Evolutionary conservation across 306 rosid species (phyloP), one percentile per base, ranked within the genome.

Genomic region (Heteromeles arbutifolia): DNA sequence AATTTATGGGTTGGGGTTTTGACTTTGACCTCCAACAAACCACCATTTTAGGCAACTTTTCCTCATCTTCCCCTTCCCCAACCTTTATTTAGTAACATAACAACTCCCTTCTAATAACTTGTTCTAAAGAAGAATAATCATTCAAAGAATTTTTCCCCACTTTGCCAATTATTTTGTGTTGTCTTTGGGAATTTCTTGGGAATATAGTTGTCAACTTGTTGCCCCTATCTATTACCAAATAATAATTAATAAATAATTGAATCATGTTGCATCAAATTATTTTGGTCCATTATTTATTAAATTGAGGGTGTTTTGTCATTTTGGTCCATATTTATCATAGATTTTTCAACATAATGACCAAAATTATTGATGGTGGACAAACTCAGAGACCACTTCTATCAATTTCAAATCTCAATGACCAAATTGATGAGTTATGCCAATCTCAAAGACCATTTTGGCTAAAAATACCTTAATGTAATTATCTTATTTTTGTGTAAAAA

Each of bases 21-120:
- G 94, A 91, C 96, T 84, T 88, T 85, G 93, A 90, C 92, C 85
- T 63, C 11, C 66, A 90, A 86, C 97, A 24, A 88, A 87, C 91
- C 94, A 78, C 87, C 87, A 83, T 84, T 90, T 84, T 78, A 78
- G 98, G 89, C 97, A 80, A 39, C 70, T 70, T 86, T 85, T 88
- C 52, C 93, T 87, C 91, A 29, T 82, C 86, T 53, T 82, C 74
- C 74, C 45, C 28, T 52, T 72, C 79, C 66, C 72, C 54, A 17
- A 48, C 54, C 93, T 87, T 74, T 59, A 76, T 70, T 39, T 83
- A 88, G 92, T 58, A 71, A 78, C 66, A 32, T 53, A 37, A 48
- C 54, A 48, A 48, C 21, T 48, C 54, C 54, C 54, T 15, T 39
- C 65, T 13, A 61, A 17, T 64, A 56, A 65, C 25, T 67, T 66